Base-by-base conservation (phyloP, 2,329 filamentous ascomycete genomes). In the Aaosphaeria pasadenensis region DNA sequence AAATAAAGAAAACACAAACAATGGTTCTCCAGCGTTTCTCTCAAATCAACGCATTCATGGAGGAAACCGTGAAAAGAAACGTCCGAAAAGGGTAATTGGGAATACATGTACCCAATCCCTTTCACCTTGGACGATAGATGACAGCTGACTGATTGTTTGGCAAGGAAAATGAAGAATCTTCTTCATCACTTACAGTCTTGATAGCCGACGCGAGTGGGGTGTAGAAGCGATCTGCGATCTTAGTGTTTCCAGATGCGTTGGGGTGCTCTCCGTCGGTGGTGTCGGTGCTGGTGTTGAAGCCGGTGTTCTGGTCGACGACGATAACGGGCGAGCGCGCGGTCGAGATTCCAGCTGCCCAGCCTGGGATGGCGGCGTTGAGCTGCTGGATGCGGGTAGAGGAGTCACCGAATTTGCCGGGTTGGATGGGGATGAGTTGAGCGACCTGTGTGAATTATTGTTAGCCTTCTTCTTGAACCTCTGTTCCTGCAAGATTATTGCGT, bases 261-360 rank as follows among this genome's bases (percentile, higher is more conserved):
- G 67, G 66, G 46, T 70, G 67, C 53, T 67, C 62, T 42, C 66
- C 67, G 32, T 70, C 67, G 7, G 46, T 49, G 0, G 66, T 68
- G 39, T 69, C 66, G 5, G 51, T 54, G n/a, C 58, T 56, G 1
- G 55, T 47, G 42, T 69, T 55, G 28, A 65, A 69, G 32, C 57
- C 62, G 0, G 53, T 50, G 36, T 49, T 62, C 47, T 63, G 63
- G 51, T 70, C 62, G 4, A 70, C 60, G 33, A 66, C 52, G 9
- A 53, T 52, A 11, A 69, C 58, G 7, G 60, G 59, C 5, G 59
- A 63, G 31, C 50, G 39, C 2, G 35, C 5, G 1, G 59, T 65
- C 6, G 48, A 54, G 42, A 60, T 61, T 6, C 32, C 52, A 4
- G 59, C 55, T 6, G 50, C 58, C 40, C 62, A 67, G 4, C 30